phyloP scores from a whole-genome alignment of 192 early-diverging fungal species.

The Backusella circina region DNA sequence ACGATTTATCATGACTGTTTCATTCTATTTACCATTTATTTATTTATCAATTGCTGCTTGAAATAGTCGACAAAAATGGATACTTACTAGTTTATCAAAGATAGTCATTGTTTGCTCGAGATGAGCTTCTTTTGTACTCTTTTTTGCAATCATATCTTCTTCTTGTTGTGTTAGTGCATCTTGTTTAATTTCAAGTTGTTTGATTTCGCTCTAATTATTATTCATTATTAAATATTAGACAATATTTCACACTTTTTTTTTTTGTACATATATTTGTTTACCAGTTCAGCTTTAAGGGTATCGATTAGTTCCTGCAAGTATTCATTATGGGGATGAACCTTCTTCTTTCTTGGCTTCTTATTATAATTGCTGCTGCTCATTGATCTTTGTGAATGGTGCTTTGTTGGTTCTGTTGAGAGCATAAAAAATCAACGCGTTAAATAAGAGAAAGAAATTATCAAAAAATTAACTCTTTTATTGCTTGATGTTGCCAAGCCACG shows the following conservation, averaged over 20 bases:
- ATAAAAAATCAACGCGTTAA: background rate
- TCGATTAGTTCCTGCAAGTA: background rate
- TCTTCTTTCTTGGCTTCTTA: background rate
- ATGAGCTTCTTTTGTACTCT: background rate
- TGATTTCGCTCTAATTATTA: background rate
- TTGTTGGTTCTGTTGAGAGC: background rate
- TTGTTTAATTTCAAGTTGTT: background rate
- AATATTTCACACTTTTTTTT: background rate
- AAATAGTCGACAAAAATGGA: no score
- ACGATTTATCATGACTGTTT: background rate
- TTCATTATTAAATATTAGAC: background rate
- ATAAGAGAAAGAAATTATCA: background rate
- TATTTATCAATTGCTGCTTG: background rate
- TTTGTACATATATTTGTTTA: background rate
- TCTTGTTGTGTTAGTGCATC: background rate
- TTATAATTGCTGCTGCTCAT: background rate
- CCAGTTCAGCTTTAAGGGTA: background rate
- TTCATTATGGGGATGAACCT: conserved; percentile 9
- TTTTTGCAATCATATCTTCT: background rate
- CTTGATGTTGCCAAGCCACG: background rate
- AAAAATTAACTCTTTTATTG: background rate
- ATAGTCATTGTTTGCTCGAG: background rate
- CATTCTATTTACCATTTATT: background rate
- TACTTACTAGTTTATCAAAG: conserved; percentile 2
- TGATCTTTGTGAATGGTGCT: background rate